phyloP scores from a whole-genome alignment of 2,329 filamentous ascomycete species.

The Ilyonectria destructans region DNA sequence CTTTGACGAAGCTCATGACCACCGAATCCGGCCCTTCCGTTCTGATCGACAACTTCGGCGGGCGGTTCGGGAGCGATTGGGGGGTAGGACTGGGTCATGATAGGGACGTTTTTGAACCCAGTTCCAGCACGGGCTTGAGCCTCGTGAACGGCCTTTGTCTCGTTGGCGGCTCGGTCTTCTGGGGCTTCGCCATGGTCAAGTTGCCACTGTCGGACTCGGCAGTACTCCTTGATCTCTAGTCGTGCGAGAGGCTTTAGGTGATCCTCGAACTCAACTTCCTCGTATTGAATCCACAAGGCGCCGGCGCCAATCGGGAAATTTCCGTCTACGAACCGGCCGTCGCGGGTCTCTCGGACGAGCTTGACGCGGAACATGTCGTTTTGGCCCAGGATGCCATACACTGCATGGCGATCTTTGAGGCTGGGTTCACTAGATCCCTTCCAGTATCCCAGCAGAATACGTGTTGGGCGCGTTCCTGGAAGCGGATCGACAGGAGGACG shows the following conservation, averaged over 20 bases:
- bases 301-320: slow-evolving; percentile 75
- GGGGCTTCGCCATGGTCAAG: slow-evolving; percentile 68
- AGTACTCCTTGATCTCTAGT: slow-evolving; percentile 76
- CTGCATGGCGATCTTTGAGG: slow-evolving; percentile 71
- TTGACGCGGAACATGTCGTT: slow-evolving; percentile 79
- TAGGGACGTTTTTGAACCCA: slow-evolving; percentile 48
- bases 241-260: slow-evolving; percentile 68
- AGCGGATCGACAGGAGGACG: slow-evolving; percentile 58
- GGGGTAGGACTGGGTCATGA: slow-evolving; percentile 43
- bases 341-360: slow-evolving; percentile 72
- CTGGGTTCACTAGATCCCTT: slow-evolving; percentile 66
- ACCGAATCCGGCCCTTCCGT: slow-evolving; percentile 42
- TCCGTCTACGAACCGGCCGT: slow-evolving; percentile 71
- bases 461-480: slow-evolving; percentile 69
- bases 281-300: slow-evolving; percentile 75
- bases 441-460: slow-evolving; percentile 75
- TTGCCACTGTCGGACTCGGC: slow-evolving; percentile 73
- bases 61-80: slow-evolving; percentile 39
- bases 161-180: slow-evolving; percentile 66
- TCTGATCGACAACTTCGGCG: slow-evolving; percentile 36
- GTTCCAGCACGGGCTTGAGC: slow-evolving; percentile 62
- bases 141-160: slow-evolving; percentile 67
- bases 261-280: slow-evolving; percentile 73
- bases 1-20: slow-evolving; percentile 62
- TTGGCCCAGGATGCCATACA: slow-evolving; percentile 75